Conservation (phyloP, 2,329 filamentous ascomycete species). For the Cordyceps militaris region DNA sequence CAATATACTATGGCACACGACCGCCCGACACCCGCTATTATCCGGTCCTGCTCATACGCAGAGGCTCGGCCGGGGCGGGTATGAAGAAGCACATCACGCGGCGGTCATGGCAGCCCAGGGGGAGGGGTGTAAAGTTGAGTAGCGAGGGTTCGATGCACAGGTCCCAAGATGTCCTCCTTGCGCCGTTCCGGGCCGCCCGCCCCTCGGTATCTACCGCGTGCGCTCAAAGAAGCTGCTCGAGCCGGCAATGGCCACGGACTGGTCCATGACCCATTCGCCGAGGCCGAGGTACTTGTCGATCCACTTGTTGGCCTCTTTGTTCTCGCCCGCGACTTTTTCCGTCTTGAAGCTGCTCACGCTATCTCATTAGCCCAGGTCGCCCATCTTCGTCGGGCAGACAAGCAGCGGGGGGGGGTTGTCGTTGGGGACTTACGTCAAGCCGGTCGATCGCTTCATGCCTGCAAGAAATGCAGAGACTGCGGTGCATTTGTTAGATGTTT, state of each 20-base stretch:
- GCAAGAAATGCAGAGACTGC: slow-evolving; percentile 91
- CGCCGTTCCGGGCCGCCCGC: neutral
- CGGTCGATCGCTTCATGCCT: slow-evolving; percentile 94
- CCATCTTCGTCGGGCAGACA: neutral
- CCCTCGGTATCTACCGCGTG: slow-evolving; percentile 69
- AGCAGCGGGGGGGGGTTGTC: neutral
- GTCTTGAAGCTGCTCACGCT: slow-evolving; percentile 68
- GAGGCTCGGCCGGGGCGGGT: neutral
- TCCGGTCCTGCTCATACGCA: too few species aligned
- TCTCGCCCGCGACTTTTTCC: slow-evolving; percentile 72
- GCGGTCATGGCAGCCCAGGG: neutral
- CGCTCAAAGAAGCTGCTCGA: slow-evolving; percentile 88
- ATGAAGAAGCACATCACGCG: neutral
- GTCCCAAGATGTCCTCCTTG: neutral
- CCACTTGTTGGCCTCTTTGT: slow-evolving; percentile 78
- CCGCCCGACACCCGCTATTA: neutral
- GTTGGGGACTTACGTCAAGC: slow-evolving; percentile 74
- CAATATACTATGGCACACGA: slow-evolving; percentile 8
- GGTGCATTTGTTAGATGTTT: neutral
- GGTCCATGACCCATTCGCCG: slow-evolving; percentile 97
- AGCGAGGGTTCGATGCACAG: neutral
- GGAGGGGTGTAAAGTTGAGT: neutral
- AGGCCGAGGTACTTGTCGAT: slow-evolving; percentile 89
- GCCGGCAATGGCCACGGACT: slow-evolving; percentile 85
- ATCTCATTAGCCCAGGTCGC: slow-evolving; percentile 16